These are phyloP conservation scores for Citrus trifoliata DNA, from an alignment of 345 rosid species.

Conservation along the genomic window DNA sequence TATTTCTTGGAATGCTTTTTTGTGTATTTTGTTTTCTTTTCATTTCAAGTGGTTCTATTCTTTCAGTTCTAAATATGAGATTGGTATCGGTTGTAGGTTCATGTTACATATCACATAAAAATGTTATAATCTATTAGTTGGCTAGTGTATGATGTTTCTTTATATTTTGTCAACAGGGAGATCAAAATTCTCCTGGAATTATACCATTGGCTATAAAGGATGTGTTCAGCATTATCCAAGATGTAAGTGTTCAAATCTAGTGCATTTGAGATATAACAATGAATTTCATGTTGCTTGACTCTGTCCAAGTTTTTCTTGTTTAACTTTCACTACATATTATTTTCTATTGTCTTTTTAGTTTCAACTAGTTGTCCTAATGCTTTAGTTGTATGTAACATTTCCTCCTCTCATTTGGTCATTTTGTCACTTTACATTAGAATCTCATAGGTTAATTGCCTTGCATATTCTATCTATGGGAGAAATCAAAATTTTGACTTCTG, in stretches of 20 bases:
- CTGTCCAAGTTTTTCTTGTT: neutral
- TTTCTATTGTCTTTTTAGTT: neutral
- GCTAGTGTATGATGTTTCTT: neutral
- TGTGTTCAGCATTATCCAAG: constrained; percentile 96
- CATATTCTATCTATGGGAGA: neutral
- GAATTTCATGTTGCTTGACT: neutral
- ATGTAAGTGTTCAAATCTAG: constrained; percentile 49
- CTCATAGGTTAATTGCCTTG: neutral
- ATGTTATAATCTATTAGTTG: neutral
- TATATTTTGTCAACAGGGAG: constrained; percentile 61
- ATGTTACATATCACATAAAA: neutral
- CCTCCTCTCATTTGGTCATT: neutral
- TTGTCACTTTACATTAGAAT: neutral
- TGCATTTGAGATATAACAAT: neutral
- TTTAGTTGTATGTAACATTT: neutral
- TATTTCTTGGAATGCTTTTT: neutral
- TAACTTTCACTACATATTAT: neutral
- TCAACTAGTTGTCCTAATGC: neutral
- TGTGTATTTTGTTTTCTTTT: neutral
- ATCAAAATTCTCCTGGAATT: constrained; percentile 90
- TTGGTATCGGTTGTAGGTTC: neutral
- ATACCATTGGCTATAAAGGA: constrained; percentile 98
- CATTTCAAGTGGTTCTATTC: neutral
- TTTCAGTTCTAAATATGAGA: neutral
- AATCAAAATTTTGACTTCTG: neutral